Evolutionary conservation across 176 grass and related monocot species (phyloP), one percentile per base, ranked within the genome.

Genomic region (Saccharum spontaneum): DNA sequence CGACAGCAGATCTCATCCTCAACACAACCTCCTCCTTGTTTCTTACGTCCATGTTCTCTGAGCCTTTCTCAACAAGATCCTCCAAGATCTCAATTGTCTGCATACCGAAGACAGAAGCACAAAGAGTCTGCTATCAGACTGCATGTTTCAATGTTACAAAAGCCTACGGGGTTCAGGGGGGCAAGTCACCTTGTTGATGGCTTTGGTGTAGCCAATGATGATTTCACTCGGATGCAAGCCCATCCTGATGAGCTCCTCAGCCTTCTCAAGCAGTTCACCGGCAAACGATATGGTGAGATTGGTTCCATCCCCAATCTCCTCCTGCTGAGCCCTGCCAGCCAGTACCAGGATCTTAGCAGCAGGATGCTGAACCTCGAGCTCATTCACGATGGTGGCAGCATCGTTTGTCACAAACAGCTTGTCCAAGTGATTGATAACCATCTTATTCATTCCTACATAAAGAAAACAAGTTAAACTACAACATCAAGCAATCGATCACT

Each of bases 221-320:
- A 98, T 98, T 73, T 95, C 96, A 87, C 91, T 98, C 0, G 96
- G 96, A 83, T 98, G 96, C 76, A 95, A 75, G 34, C 96, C 95
- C 95, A 95, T 98, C 85, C 89, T 87, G 83, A 98, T 98, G 26
- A 98, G 91, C 85, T 95, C 95, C 83, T 92, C 95, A 1, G 93
- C 95, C 83, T 92, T 95, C 66, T 89, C 89, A 9, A 98, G 95
- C 79, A 98, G 69, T 65, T 98, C 95, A 24, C 93, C 95, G 24
- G 95, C 93, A 6, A 98, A 98, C 15, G 95, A 98, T 79, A 98
- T 90, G 26, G 93, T 92, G 39, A 98, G 95, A 72, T 95, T 98
- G 73, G 95, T 89, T 28, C 91, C 91, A 39, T 95, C 96, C 55
- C 91, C 91, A 5, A 95, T 98, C 77, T 98, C 96, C 80, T 98